Percentiles rank a stretch among this genome's conserved stretches.
These are phyloP conservation scores for Vigna hirtella DNA, from an alignment of 306 rosid species.

Conservation along the genomic window DNA sequence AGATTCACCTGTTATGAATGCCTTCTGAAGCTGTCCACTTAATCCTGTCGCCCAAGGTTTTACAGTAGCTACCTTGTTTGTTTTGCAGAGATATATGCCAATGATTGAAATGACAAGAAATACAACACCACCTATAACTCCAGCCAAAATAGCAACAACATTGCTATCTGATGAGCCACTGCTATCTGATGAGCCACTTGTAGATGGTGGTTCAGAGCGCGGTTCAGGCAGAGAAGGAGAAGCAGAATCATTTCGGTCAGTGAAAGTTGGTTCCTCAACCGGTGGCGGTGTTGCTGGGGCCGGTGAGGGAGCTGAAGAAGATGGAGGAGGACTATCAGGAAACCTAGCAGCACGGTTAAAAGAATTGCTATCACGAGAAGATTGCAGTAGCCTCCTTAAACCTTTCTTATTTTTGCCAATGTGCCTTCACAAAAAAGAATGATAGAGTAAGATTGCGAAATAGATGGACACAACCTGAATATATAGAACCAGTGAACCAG, in stretches of 20 bases:
- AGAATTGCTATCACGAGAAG: neutral
- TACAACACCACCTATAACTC: constrained; percentile 54
- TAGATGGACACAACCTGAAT: constrained; percentile 8
- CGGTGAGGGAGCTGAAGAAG: constrained; percentile 41
- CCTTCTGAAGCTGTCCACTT: constrained; percentile 99
- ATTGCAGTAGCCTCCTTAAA: constrained; percentile 50
- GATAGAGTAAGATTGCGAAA: constrained; percentile 4
- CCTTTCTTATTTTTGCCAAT: constrained; percentile 36
- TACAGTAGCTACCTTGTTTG: constrained; percentile 76
- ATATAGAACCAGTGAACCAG: constrained; percentile 25
- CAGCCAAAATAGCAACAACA: constrained; percentile 50
- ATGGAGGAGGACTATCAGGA: neutral
- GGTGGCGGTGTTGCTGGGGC: constrained; percentile 16
- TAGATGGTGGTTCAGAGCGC: neutral
- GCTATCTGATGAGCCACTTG: neutral
- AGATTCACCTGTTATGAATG: constrained; percentile 80
- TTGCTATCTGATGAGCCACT: neutral
- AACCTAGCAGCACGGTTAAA: neutral
- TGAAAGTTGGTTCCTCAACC: constrained; percentile 13
- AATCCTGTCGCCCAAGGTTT: constrained; percentile 96
- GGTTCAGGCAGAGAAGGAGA: neutral
- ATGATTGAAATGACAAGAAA: constrained; percentile 49
- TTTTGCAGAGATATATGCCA: constrained; percentile 59
- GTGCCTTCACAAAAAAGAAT: constrained; percentile 51
- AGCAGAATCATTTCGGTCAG: constrained; percentile 17